Percentiles rank a stretch among this genome's conserved stretches.
phyloP scores from a whole-genome alignment of 805 yeast genomes.

The Starmerella sirachaensis region DNA sequence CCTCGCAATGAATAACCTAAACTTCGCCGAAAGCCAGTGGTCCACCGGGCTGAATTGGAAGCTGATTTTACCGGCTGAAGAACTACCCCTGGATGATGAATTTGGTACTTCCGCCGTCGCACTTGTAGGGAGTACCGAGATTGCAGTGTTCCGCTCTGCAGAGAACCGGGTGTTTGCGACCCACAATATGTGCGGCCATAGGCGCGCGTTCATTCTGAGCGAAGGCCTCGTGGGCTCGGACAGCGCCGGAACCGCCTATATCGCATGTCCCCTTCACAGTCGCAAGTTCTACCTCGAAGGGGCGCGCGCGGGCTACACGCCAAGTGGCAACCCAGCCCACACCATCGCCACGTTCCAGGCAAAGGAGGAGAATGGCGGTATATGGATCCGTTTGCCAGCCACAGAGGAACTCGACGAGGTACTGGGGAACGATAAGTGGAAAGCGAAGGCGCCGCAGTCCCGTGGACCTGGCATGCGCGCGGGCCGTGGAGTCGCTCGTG shows the following conservation, averaged over 20 bases:
- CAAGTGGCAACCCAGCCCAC: constrained; percentile 26
- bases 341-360: constrained; percentile 31
- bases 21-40: constrained; percentile 23
- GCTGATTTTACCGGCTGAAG: constrained; percentile 23
- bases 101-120: constrained; percentile 29
- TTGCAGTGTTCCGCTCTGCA: constrained; percentile 29
- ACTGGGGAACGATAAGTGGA: constrained; percentile 30
- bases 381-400: constrained; percentile 29
- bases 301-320: constrained; percentile 24
- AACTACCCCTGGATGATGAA: constrained; percentile 25
- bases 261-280: constrained; percentile 33
- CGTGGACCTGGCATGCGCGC: too few relatives aligned
- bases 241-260: constrained; percentile 26
- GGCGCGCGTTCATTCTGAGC: constrained; percentile 31
- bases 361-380: constrained; percentile 28
- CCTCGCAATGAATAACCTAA: constrained; percentile 1
- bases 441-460: too few relatives aligned
- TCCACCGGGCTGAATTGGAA: constrained; percentile 26
- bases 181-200: constrained; percentile 35
- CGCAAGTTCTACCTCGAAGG: constrained; percentile 27
- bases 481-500: too few relatives aligned
- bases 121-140: constrained; percentile 30
- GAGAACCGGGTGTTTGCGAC: constrained; percentile 30
- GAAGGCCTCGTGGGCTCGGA: constrained; percentile 31
- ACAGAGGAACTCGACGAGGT: constrained; percentile 28